Evolutionary conservation across 169 alveolate genomes (phyloP).

Genomic region (Perkinsus chesapeaki): DNA sequence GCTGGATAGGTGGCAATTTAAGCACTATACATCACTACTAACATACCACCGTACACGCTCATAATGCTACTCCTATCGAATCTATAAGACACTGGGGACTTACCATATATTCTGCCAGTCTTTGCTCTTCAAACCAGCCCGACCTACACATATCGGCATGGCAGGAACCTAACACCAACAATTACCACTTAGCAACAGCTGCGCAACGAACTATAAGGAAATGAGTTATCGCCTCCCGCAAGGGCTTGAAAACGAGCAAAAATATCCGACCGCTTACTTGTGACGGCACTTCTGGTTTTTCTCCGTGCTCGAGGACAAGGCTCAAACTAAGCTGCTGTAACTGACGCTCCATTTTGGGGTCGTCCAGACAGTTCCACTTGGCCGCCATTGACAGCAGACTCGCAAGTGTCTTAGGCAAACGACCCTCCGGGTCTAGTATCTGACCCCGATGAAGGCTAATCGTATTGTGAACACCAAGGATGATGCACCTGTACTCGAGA

Average conservation of each 20-base stretch:
- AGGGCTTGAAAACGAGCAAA: not conserved
- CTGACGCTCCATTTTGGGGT: not conserved
- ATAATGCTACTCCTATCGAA: too few species aligned
- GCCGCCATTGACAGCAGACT: not conserved
- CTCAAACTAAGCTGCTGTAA: not conserved
- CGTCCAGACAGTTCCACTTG: not conserved
- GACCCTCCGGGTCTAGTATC: not conserved
- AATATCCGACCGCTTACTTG: not conserved
- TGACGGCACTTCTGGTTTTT: not conserved
- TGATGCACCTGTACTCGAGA: too few species aligned
- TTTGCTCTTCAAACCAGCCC: not conserved
- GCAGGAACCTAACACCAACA: not conserved
- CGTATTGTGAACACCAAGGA: too few species aligned
- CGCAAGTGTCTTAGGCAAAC: not conserved
- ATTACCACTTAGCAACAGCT: too few species aligned
- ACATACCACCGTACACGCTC: too few species aligned
- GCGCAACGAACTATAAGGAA: too few species aligned
- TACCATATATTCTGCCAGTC: not conserved
- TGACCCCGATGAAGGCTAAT: not conserved
- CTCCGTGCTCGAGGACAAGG: not conserved
- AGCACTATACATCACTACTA: too few species aligned
- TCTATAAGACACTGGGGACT: not conserved
- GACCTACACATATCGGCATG: not conserved
- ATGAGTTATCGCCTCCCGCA: too few species aligned
- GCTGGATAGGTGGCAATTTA: too few species aligned